Conservation (phyloP, 1,284 basidiomycete species). For the Schizophyllum commune region DNA sequence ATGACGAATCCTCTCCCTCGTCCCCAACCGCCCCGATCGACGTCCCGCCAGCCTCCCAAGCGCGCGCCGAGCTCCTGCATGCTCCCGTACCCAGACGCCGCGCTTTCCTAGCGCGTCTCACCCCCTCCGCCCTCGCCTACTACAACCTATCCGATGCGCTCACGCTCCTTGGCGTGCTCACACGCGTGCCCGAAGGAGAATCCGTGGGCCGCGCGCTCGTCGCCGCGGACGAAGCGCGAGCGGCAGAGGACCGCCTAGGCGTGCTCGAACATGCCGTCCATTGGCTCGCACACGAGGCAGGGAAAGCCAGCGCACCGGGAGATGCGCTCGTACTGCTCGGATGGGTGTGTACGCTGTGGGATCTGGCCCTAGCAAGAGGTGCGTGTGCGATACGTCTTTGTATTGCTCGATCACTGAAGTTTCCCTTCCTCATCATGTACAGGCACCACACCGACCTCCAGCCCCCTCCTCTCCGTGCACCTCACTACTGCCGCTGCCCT, state of each 20-base stretch:
- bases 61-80: not conserved
- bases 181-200: conserved; percentile 24
- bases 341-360: conserved; percentile 57
- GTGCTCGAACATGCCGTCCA: conserved; percentile 63
- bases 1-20: not conserved
- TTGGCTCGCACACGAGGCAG: conserved; percentile 65
- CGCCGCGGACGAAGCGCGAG: conserved; percentile 35
- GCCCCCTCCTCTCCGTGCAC: conserved; percentile 34
- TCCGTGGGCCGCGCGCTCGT: conserved; percentile 57
- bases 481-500: conserved; percentile 37
- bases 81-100: too few species aligned
- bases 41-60: not conserved
- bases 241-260: conserved; percentile 34
- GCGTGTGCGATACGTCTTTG: conserved; percentile 1
- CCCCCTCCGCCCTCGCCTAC: not conserved
- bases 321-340: conserved; percentile 66
- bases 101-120: not conserved
- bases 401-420: conserved; percentile 1
- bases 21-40: not conserved
- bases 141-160: not conserved
- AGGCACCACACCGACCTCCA: conserved; percentile 42
- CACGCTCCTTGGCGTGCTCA: not conserved
- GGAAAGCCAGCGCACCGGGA: conserved; percentile 47
- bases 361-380: conserved; percentile 1
- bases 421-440: not conserved